phyloP scores from a whole-genome alignment of 805 yeast species.

The Saccharomycopsis sp. region DNA sequence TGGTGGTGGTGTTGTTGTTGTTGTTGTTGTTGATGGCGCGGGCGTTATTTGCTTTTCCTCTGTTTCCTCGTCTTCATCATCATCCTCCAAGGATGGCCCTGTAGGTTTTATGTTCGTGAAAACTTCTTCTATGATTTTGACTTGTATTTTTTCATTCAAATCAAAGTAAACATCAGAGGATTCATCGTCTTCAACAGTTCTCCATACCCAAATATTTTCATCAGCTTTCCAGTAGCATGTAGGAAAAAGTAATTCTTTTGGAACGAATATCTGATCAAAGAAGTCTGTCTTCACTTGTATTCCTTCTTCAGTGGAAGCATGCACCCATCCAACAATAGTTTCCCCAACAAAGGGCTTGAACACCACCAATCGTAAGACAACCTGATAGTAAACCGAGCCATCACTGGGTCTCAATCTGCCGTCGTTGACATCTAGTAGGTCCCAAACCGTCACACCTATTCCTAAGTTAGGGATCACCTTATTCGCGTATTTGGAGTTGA shows the following conservation, averaged over 20 bases:
- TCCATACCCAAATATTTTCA: constrained; percentile 97
- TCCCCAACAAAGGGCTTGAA: constrained; percentile 96
- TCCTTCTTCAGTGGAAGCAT: constrained; percentile 81
- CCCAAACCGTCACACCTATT: constrained; percentile 77
- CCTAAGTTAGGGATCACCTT: constrained; percentile 80
- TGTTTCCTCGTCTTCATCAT: constrained; percentile 26
- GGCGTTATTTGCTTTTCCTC: constrained; percentile 23
- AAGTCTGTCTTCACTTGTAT: constrained; percentile 74
- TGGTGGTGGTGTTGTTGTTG: too few species aligned
- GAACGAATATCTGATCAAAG: constrained; percentile 88
- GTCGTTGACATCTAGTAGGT: constrained; percentile 69
- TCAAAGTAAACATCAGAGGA: constrained; percentile 77
- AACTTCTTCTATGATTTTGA: constrained; percentile 82
- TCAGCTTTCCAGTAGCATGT: constrained; percentile 53
- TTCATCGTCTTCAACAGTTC: constrained; percentile 57
- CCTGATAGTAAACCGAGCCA: constrained; percentile 76
- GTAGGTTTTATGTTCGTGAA: constrained; percentile 79
- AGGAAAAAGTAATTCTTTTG: constrained; percentile 74
- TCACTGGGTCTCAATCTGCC: constrained; percentile 92
- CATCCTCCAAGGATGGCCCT: constrained; percentile 47
- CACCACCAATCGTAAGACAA: constrained; percentile 63
- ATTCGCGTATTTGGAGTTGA: constrained; percentile 79
- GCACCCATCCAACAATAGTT: constrained; percentile 84
- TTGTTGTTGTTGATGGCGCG: too few species aligned
- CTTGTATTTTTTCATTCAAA: constrained; percentile 82